Evolutionary conservation across 2,329 filamentous ascomycete species (phyloP).

Genomic region (Beauveria medogensis): DNA sequence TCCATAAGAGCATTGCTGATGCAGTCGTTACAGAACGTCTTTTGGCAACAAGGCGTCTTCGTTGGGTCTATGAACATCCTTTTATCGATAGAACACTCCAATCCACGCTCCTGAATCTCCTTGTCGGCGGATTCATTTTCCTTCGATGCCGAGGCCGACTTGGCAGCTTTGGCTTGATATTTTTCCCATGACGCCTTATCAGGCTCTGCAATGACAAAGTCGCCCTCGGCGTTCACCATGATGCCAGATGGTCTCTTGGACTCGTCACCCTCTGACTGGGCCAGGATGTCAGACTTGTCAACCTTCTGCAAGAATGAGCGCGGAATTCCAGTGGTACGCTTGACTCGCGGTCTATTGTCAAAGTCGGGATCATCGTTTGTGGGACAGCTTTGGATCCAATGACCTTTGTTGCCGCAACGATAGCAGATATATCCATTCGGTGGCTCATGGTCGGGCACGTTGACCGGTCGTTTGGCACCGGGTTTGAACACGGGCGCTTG

Average conservation of each 20-base stretch:
- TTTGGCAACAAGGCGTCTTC: constrained; percentile 97
- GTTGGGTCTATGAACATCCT: constrained; percentile 97
- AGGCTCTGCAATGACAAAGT: constrained; percentile 93
- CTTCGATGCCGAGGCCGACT: constrained; percentile 74
- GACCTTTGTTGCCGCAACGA: constrained; percentile 93
- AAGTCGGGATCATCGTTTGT: constrained; percentile 98
- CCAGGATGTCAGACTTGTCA: constrained; percentile 74
- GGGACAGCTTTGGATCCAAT: constrained; percentile 97
- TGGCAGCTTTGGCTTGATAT: constrained; percentile 81
- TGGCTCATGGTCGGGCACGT: constrained; percentile 86
- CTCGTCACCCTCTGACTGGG: constrained; percentile 68
- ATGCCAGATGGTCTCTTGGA: constrained; percentile 81
- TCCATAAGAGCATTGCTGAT: constrained; percentile 98
- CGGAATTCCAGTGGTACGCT: constrained; percentile 93
- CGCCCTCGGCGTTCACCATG: constrained; percentile 96
- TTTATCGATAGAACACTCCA: constrained; percentile 95
- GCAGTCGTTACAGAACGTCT: constrained; percentile 99
- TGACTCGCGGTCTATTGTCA: constrained; percentile 86
- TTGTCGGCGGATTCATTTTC: constrained; percentile 73
- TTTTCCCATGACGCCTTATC: constrained; percentile 96
- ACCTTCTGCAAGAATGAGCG: constrained; percentile 92
- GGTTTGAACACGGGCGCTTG: constrained; percentile 55
- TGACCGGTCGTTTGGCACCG: constrained; percentile 57
- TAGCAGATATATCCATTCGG: constrained; percentile 95
- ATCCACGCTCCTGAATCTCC: constrained; percentile 76